Base-by-base conservation (phyloP, 1,284 basidiomycete species). In the Taiwanofungus camphoratus region DNA sequence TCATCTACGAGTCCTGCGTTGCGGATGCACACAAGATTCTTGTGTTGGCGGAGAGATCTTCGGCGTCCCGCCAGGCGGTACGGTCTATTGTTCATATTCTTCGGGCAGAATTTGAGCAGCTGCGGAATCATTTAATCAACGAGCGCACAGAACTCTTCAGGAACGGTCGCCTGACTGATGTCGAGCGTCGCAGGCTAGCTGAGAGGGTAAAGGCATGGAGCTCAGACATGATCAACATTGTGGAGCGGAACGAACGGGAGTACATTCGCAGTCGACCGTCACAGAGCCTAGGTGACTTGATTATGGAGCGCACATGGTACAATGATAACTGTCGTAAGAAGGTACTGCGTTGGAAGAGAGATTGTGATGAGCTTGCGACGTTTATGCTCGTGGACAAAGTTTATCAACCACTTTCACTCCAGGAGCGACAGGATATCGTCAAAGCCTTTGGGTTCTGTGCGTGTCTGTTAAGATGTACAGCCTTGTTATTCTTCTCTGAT, bases 351-450 rank as follows among this genome's bases (percentile, higher is more conserved):
- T 74, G 70, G 61, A 19, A 41, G 36, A 9, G 36, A n/a, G 53
- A 53, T 20, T 55, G 53, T 44, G 39, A 38, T 3, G 50, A 55
- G 2, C 55, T 74, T 3, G 56, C 60, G 45, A 39, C 44, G 3
- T 59, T 63, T 30, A 50, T 74, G 24, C 39, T 52, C 9, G 50
- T 45, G 29, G 65, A 63, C 20, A 63, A 57, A 1, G 65, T 69
- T 40, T 76, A 77, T 37, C 43, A 62, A 31, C 62, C 66, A 1
- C 59, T 81, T 2, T 71, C 73, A 9, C 46, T 69, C 5, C 69
- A 75, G 12, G 79, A 82, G 53, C 64, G 63, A 42, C 61, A 61
- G 44, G 62, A 64, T 7, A 63, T 82, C 21, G 64, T 78, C 23
- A 62, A 63, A 32, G 69, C 71, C 0, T 58, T 77, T 23, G 0